These are phyloP conservation scores for Fusarium sarcochroum DNA, from an alignment of 2,329 filamentous ascomycete genomes.

Conservation along the genomic window DNA sequence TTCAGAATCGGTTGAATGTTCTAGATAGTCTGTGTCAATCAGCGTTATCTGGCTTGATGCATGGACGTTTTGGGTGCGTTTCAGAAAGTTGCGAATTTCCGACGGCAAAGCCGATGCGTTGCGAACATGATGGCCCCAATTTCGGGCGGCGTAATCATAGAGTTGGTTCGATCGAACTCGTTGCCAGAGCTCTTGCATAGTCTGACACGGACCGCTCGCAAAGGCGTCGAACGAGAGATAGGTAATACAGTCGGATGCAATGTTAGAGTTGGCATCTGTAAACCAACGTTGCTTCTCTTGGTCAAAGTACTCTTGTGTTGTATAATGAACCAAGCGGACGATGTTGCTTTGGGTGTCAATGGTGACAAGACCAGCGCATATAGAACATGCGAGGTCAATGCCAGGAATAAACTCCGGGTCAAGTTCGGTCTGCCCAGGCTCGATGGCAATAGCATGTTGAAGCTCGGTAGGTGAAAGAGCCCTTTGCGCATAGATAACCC, in stretches of 20 bases:
- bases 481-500: slow-evolving; percentile 56
- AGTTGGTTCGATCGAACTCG: neutral
- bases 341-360: slow-evolving; percentile 55
- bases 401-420: slow-evolving; percentile 53
- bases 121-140: neutral
- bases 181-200: neutral
- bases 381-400: slow-evolving; percentile 51
- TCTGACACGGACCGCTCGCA: neutral
- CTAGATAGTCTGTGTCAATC: neutral
- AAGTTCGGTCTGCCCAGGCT: slow-evolving; percentile 44
- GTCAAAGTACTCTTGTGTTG: slow-evolving; percentile 61
- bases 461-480: slow-evolving; percentile 54
- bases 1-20: neutral
- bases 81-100: neutral
- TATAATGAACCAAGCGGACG: slow-evolving; percentile 61
- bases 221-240: slow-evolving; percentile 55
- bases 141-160: neutral
- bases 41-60: neutral
- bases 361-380: slow-evolving; percentile 59
- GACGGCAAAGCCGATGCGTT: neutral
- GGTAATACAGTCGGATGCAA: slow-evolving; percentile 52
- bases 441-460: slow-evolving; percentile 58
- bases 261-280: slow-evolving; percentile 45
- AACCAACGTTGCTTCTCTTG: slow-evolving; percentile 49
- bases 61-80: neutral